phyloP scores from a whole-genome alignment of 1,284 basidiomycete species.

The Volvariella surrecta region DNA sequence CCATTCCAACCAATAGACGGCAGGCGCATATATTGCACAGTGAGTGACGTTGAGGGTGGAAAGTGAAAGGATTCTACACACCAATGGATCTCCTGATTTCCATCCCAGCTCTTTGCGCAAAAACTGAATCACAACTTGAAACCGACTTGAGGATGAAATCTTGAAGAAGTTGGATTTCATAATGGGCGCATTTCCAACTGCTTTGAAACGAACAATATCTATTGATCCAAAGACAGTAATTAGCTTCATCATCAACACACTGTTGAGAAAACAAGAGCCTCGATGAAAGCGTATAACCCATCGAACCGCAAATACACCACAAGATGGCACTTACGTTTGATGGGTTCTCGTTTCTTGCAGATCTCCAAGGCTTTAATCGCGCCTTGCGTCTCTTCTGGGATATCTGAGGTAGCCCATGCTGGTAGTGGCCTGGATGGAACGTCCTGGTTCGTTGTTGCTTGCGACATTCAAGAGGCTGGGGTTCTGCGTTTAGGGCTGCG shows the following conservation, averaged over 20 bases:
- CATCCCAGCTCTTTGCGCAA: slow-evolving; percentile 85
- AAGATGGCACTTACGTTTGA: not conserved
- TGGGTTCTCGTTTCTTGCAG: not conserved
- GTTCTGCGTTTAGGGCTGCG: no score
- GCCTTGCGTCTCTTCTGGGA: not conserved
- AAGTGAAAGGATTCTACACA: slow-evolving; percentile 32
- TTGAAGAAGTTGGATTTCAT: slow-evolving; percentile 99
- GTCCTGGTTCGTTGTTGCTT: not conserved
- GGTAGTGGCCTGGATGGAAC: not conserved
- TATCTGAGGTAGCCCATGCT: not conserved
- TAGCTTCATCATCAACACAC: no score
- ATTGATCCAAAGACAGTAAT: slow-evolving; percentile 7
- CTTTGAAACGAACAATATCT: slow-evolving; percentile 98
- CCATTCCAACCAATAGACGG: not conserved
- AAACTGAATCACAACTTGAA: slow-evolving; percentile 94
- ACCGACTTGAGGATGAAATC: slow-evolving; percentile 90
- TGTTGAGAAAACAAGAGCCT: not conserved
- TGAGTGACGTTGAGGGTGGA: not conserved
- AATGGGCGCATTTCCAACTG: slow-evolving; percentile 96
- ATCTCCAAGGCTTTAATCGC: not conserved
- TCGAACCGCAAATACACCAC: not conserved
- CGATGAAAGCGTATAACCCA: not conserved
- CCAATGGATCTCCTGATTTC: slow-evolving; percentile 84
- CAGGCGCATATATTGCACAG: not conserved
- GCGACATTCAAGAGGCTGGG: not conserved